Evolutionary conservation across 371 early-diverging fungal genomes (phyloP).

Genomic region (Coemansia sp.): DNA sequence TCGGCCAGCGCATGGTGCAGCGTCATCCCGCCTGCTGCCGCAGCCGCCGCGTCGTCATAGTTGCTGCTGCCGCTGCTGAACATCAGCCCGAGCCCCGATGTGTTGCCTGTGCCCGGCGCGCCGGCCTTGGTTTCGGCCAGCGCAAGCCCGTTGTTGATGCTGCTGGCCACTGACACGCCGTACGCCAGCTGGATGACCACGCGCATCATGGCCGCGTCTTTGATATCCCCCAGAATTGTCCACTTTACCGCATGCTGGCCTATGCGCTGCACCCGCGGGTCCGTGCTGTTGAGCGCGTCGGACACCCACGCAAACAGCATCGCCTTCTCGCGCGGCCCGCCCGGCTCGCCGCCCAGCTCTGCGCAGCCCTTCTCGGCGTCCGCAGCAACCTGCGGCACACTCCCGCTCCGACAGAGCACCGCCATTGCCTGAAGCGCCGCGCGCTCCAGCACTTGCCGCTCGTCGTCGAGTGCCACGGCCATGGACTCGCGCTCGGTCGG

Average conservation of each 20-base stretch:
- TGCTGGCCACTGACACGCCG: conserved; percentile 24
- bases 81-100: conserved; percentile 36
- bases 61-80: conserved; percentile 1
- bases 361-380: conserved; percentile 25
- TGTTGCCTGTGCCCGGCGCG: background rate
- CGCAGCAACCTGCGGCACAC: conserved; percentile 1
- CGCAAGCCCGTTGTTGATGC: conserved; percentile 24
- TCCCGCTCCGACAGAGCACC: conserved; percentile 61
- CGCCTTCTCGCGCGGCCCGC: conserved; percentile 60
- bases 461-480: conserved; percentile 71
- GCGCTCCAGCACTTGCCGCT: conserved; percentile 72
- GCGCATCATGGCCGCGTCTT: conserved; percentile 33
- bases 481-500: conserved; percentile 63
- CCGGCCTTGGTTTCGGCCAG: background rate
- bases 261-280: conserved; percentile 55
- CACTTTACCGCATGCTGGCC: conserved; percentile 55
- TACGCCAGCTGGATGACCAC: conserved; percentile 43
- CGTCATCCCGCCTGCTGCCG: too few species aligned
- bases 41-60: background rate
- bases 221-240: conserved; percentile 28
- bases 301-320: conserved; percentile 68
- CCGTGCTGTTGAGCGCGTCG: conserved; percentile 64
- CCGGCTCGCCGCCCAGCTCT: conserved; percentile 51
- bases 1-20: background rate
- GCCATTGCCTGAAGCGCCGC: conserved; percentile 89